Evolutionary conservation across 208 protist species (phyloP).

Genomic region (Crithidia bombi): DNA sequence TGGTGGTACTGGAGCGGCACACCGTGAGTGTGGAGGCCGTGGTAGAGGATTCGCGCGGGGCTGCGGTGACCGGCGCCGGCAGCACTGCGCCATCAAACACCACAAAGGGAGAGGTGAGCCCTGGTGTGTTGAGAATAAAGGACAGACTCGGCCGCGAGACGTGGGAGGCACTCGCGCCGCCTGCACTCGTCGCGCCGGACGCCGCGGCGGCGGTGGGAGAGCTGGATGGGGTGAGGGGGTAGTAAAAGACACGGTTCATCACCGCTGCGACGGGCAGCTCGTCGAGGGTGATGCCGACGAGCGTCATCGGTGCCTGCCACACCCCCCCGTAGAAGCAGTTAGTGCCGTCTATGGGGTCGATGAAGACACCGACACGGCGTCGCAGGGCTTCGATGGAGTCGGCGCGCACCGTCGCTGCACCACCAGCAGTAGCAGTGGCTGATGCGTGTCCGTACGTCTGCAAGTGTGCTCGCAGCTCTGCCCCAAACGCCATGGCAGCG

Average conservation of each 20-base stretch:
- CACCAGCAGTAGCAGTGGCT: not conserved
- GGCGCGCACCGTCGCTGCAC: constrained; percentile 21
- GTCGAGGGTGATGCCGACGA: constrained; percentile 79
- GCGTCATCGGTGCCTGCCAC: constrained; percentile 72
- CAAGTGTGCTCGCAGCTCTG: constrained; percentile 29
- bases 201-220: not conserved
- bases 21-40: constrained; percentile 24
- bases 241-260: constrained; percentile 68
- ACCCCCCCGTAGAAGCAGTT: constrained; percentile 74
- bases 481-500: constrained; percentile 26
- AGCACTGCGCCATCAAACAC: constrained; percentile 52
- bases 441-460: not conserved
- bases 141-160: constrained; percentile 31
- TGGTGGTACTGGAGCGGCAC: constrained; percentile 48
- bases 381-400: constrained; percentile 45
- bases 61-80: not conserved
- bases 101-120: constrained; percentile 34
- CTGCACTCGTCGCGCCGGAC: not conserved
- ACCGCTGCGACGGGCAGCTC: constrained; percentile 64
- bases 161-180: not conserved
- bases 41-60: not conserved
- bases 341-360: constrained; percentile 89
- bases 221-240: constrained; percentile 18
- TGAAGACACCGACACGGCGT: constrained; percentile 65
- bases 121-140: constrained; percentile 42